Evolutionary conservation across 352 stramenopile genomes (phyloP).

Genomic region (Globisporangium apiculatum): DNA sequence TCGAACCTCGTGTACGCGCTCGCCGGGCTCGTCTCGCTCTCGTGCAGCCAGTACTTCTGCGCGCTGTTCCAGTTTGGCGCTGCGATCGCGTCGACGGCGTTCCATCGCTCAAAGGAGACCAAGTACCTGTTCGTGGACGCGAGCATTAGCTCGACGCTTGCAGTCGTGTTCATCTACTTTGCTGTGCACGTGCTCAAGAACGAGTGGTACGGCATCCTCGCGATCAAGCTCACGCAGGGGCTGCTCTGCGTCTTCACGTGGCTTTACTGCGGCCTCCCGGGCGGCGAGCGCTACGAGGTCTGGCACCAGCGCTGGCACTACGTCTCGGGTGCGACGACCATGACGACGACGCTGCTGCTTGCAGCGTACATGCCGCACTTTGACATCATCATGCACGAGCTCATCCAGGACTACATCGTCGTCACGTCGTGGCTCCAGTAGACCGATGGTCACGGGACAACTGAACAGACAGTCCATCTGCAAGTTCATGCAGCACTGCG

Average conservation of each 20-base stretch:
- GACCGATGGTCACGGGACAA: too few relatives aligned
- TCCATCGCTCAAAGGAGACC: constrained; percentile 80
- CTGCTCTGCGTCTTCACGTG: constrained; percentile 65
- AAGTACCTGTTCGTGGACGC: constrained; percentile 74
- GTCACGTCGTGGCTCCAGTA: constrained; percentile 43
- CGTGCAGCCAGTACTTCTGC: constrained; percentile 68
- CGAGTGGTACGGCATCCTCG: constrained; percentile 71
- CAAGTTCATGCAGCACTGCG: background rate
- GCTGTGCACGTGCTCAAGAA: constrained; percentile 57
- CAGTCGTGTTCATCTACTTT: constrained; percentile 62
- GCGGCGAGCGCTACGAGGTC: constrained; percentile 63
- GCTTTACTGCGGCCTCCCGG: constrained; percentile 76
- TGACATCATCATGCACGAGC: constrained; percentile 68
- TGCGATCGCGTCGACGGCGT: constrained; percentile 64
- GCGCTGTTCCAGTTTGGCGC: constrained; percentile 61
- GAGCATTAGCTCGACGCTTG: constrained; percentile 68
- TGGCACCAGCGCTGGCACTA: constrained; percentile 84
- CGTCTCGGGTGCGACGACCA: constrained; percentile 68
- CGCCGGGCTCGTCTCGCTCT: constrained; percentile 60
- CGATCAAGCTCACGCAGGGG: constrained; percentile 49
- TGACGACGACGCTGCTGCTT: constrained; percentile 67
- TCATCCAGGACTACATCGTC: constrained; percentile 50
- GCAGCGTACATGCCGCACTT: constrained; percentile 74
- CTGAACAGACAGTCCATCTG: too few relatives aligned
- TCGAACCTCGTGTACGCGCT: constrained; percentile 76